Evolutionary conservation across 139 green algal species (phyloP), one percentile per base, ranked within the genome.

Genomic region (Chlamydomonas eustigma): DNA sequence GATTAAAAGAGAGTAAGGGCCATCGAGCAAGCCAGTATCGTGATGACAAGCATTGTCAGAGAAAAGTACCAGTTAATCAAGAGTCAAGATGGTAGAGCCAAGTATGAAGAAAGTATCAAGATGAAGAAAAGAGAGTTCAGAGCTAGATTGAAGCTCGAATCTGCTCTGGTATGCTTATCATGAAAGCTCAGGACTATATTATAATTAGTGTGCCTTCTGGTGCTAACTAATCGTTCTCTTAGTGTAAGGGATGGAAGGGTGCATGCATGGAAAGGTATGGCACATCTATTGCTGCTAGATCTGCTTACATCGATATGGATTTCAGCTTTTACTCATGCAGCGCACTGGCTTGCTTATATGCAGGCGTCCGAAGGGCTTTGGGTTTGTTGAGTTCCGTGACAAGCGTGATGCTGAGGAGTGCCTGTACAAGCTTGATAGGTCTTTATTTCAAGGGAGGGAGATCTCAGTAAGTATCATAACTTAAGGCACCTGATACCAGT

Each of bases 331-430:
- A 22, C 63, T 5, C 18, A n/a, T n/a, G 6, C 32, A n/a, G 5
- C 44, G 44, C 44, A 12, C 44, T 22, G 5, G 5, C 58, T 4
- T 68, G 58, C 34, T 18, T 30, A 68, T 68, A 6, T n/a, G 58
- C 82, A 90, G 86, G 64, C 84, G 88, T 0, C 84, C 88, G 3
- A 81, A 83, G n/a, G 91, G 91, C 22, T 96, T 96, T 86, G 90
- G 87, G 25, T 96, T 96, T 68, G 71, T 96, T 1, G 91, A 96
- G 84, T 95, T 91, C 64, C 51, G 81, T n/a, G 88, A 94, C 73
- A 35, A 44, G 1, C 71, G 86, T 1, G 91, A 96, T 66, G 91
- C 90, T 3, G 90, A 96, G 73, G 89, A 95, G 36, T 89, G 90
- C 0, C 77, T 94, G 64, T 83, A 92, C 64, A 37, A 69, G 1